These are phyloP conservation scores for Pouteria glomerata DNA, from an alignment of 148 eudicot genomes.

Conservation along the genomic window DNA sequence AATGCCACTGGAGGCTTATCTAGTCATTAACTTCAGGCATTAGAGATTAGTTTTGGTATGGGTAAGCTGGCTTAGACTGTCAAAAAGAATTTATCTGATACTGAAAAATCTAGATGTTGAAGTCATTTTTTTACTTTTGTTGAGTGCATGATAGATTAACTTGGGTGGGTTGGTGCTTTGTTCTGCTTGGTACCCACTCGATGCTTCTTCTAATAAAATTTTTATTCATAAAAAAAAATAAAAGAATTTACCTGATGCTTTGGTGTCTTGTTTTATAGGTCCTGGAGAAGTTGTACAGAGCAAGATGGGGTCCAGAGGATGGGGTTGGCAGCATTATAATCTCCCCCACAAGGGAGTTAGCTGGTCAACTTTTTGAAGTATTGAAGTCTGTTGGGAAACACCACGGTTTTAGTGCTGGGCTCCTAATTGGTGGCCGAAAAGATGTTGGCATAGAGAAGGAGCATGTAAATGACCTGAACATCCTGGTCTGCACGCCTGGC, in stretches of 20 bases:
- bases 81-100: too few species aligned
- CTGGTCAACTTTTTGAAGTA: constrained; percentile 74
- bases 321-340: constrained; percentile 92
- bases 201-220: too few species aligned
- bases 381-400: constrained; percentile 70
- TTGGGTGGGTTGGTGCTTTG: too few species aligned
- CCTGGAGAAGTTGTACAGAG: constrained; percentile 71
- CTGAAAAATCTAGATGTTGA: too few species aligned
- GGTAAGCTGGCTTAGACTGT: too few species aligned
- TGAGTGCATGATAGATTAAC: too few species aligned
- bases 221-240: too few species aligned
- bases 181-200: too few species aligned
- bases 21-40: too few species aligned
- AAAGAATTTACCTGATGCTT: background rate
- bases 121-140: too few species aligned
- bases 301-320: constrained; percentile 85
- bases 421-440: constrained; percentile 92
- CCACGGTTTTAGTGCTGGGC: constrained; percentile 90
- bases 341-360: constrained; percentile 93
- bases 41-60: too few species aligned
- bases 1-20: too few species aligned
- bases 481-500: constrained; percentile 91
- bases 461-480: constrained; percentile 72
- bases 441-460: constrained; percentile 80
- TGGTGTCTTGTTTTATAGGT: constrained; percentile 32